Percentiles rank a stretch among this genome's conserved stretches.
Evolutionary conservation across 176 grass and related monocot species (phyloP).

Genomic region (Triticum timopheevii): DNA sequence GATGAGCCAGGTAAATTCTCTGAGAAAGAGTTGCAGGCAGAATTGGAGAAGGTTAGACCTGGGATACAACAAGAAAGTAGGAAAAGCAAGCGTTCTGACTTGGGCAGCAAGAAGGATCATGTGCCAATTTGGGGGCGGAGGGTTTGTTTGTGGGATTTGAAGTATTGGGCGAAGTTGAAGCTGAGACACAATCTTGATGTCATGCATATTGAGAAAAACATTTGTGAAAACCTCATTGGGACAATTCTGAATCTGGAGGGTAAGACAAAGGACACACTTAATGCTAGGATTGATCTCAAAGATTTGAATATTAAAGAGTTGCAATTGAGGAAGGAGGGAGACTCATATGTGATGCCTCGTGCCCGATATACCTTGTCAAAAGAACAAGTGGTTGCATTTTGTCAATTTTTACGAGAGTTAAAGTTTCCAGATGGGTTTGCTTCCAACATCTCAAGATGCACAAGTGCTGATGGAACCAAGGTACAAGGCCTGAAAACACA

Average conservation of each 20-base stretch:
- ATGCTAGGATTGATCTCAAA: slow-evolving; percentile 23
- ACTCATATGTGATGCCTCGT: neutral
- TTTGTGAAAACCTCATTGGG: slow-evolving; percentile 9
- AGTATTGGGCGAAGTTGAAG: slow-evolving; percentile 9
- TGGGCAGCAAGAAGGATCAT: neutral
- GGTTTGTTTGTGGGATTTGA: slow-evolving; percentile 9
- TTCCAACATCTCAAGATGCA: slow-evolving; percentile 9
- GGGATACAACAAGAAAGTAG: neutral
- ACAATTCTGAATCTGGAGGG: neutral
- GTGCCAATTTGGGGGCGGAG: neutral
- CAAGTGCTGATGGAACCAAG: neutral
- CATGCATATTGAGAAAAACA: slow-evolving; percentile 37
- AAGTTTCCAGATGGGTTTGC: neutral
- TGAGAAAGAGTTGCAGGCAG: neutral
- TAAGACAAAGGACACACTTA: slow-evolving; percentile 25
- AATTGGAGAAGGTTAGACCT: neutral
- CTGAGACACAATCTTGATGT: slow-evolving; percentile 30
- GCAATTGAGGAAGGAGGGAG: neutral
- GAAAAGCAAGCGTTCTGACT: neutral
- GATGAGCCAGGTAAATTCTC: neutral
- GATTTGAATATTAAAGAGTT: slow-evolving; percentile 20
- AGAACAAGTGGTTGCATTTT: neutral
- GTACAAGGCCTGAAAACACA: neutral
- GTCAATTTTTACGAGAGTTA: neutral
- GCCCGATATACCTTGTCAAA: neutral